Conservation (phyloP, 257 asterid species). For the Nicotiana attenuata region DNA sequence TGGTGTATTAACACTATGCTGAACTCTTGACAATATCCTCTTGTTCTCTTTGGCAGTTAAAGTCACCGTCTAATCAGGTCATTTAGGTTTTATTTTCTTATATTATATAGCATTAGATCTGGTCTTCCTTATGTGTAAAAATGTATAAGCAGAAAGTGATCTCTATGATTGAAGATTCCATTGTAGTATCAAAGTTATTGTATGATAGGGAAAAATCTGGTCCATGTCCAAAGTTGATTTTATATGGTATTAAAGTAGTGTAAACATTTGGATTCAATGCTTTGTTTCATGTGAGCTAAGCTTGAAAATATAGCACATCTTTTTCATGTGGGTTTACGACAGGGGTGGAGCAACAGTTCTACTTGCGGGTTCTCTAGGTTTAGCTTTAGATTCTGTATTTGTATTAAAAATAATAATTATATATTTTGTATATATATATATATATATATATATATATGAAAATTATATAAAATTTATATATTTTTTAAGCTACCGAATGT, state of each 20-base stretch:
- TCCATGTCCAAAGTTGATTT: background rate
- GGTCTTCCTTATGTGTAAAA: background rate
- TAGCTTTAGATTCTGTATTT: no score
- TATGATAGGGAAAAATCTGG: background rate
- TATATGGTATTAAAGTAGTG: background rate
- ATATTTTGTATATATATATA: no score
- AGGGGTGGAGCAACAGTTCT: no score
- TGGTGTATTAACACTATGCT: background rate
- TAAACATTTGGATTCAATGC: background rate
- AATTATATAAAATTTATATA: no score
- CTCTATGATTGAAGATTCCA: background rate
- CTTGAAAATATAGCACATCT: background rate
- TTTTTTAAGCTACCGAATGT: no score
- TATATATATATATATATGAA: no score
- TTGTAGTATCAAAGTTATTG: background rate
- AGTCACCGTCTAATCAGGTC: no score
- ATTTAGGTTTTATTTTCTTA: background rate
- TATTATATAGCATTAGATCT: background rate
- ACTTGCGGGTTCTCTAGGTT: no score
- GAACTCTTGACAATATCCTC: background rate
- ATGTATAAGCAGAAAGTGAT: background rate
- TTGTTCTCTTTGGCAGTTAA: background rate
- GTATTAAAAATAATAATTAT: no score
- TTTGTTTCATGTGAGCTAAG: background rate
- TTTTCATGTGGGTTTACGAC: background rate